phyloP scores from a whole-genome alignment of 2,329 filamentous ascomycete species.

The Nothophoma quercina region DNA sequence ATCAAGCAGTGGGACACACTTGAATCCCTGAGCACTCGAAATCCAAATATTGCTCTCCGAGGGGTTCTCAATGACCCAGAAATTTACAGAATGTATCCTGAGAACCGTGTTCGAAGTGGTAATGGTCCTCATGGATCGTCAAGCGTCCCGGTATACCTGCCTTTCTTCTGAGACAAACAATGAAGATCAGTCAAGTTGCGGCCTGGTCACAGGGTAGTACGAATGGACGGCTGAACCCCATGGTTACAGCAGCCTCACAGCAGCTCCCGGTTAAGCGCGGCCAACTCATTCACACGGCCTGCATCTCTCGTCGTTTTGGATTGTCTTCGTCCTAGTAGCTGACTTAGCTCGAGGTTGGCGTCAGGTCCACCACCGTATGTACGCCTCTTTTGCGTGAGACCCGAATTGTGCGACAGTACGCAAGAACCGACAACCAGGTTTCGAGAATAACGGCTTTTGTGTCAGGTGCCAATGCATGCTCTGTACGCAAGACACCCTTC shows the following conservation, averaged over 20 bases:
- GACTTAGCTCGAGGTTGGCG: constrained; percentile 19
- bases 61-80: neutral
- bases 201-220: constrained; percentile 34
- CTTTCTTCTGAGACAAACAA: constrained; percentile 24
- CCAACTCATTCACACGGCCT: constrained; percentile 2
- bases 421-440: constrained; percentile 46
- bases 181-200: constrained; percentile 18
- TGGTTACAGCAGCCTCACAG: constrained; percentile 17
- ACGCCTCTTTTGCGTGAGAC: constrained; percentile 32
- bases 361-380: constrained; percentile 35
- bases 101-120: neutral
- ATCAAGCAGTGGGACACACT: neutral
- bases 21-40: neutral
- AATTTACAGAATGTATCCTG: neutral
- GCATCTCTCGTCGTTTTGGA: constrained; percentile 13
- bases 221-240: constrained; percentile 24
- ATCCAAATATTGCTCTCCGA: neutral
- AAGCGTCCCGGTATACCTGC: constrained; percentile 8
- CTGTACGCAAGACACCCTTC: constrained; percentile 25
- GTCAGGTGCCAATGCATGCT: constrained; percentile 43
- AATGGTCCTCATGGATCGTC: neutral
- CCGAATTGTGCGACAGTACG: constrained; percentile 37
- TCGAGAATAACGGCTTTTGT: constrained; percentile 39
- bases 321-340: constrained; percentile 9
- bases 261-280: constrained; percentile 8